Evolutionary conservation across 2,329 filamentous ascomycete species (phyloP), one percentile per base, ranked within the genome.

Genomic region (Scedosporium apiospermum): DNA sequence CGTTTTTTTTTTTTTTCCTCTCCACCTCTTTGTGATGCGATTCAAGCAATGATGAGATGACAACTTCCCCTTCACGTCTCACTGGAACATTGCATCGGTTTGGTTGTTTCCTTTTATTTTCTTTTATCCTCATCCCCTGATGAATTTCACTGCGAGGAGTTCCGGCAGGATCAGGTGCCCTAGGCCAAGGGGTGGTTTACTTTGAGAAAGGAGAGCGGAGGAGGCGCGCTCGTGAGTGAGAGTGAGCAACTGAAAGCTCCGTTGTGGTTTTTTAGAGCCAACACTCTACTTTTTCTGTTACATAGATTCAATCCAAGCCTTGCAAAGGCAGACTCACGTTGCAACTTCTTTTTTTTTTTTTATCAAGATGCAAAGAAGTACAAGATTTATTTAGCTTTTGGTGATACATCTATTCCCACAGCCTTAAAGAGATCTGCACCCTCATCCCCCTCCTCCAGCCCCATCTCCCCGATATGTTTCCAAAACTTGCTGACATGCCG

Each of bases 401-500:
- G n/a, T 58, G 61, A 44, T 30, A 66, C 64, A 46, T 70, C 68
- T 61, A 87, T 75, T 0, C 77, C 81, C 51, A 88, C 70, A 59
- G 82, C 72, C 2, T 72, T 69, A 61, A 87, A 77, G 60, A 88
- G 65, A 67, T 84, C 74, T 70, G 71, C 70, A 65, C 76, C 69
- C 60, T 77, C 76, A 42, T 76, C 73, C 57, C 88, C 84, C 34
- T 82, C 77, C 65, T 89, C 85, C 23, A 90, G 75, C 3, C 87
- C 88, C 72, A 89, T 78, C 60, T 87, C 83, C 23, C 84, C 88
- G 61, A 91, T 84, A 65, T 82, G 80, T 70, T 88, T 89, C 88
- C 89, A 95, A 71, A 96, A 93, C 74, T 93, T 93, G 76, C 88
- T 92, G 60, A 95, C 74, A 73, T 95, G 90, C 66, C 91, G 81